Conservation (phyloP, 2,329 filamentous ascomycete genomes). For the Aspergillus versicolor region DNA sequence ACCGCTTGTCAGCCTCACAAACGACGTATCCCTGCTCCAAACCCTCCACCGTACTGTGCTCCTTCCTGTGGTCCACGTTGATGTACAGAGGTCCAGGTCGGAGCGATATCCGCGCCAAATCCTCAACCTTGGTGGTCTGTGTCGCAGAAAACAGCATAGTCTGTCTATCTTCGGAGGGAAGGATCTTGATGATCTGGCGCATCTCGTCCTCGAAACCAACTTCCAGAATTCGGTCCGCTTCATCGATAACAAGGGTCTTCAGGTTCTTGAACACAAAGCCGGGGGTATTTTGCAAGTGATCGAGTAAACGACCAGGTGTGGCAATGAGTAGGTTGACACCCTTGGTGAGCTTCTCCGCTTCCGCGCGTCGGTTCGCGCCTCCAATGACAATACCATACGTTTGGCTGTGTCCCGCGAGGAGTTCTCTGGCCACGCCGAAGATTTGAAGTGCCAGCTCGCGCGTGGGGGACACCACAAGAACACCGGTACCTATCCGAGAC, state of each 20-base stretch:
- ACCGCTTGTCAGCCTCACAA: slow-evolving; percentile 90
- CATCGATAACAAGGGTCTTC: slow-evolving; percentile 85
- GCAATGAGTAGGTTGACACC: slow-evolving; percentile 94
- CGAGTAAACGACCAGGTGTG: slow-evolving; percentile 86
- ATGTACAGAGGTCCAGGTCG: slow-evolving; percentile 90
- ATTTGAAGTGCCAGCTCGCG: slow-evolving; percentile 94
- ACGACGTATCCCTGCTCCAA: slow-evolving; percentile 95
- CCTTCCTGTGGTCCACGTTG: slow-evolving; percentile 88
- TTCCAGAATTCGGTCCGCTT: slow-evolving; percentile 94
- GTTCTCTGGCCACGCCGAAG: slow-evolving; percentile 88
- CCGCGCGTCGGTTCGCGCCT: slow-evolving; percentile 84
- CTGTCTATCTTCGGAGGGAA: slow-evolving; percentile 82
- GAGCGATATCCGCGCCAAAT: slow-evolving; percentile 89
- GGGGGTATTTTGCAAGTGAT: slow-evolving; percentile 90
- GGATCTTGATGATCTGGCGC: slow-evolving; percentile 91
- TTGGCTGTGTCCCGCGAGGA: slow-evolving; percentile 91
- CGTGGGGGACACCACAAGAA: slow-evolving; percentile 88
- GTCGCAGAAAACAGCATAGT: slow-evolving; percentile 99
- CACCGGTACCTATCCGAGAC: slow-evolving; percentile 64
- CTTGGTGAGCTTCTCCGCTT: slow-evolving; percentile 90
- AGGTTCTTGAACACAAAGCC: slow-evolving; percentile 91
- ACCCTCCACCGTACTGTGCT: slow-evolving; percentile 88
- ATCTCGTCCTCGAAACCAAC: slow-evolving; percentile 99
- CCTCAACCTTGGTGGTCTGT: slow-evolving; percentile 97
- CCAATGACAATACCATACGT: slow-evolving; percentile 96